Base-by-base conservation (phyloP, 768 basidiomycete genomes). In the Tulasnella sp. region DNA sequence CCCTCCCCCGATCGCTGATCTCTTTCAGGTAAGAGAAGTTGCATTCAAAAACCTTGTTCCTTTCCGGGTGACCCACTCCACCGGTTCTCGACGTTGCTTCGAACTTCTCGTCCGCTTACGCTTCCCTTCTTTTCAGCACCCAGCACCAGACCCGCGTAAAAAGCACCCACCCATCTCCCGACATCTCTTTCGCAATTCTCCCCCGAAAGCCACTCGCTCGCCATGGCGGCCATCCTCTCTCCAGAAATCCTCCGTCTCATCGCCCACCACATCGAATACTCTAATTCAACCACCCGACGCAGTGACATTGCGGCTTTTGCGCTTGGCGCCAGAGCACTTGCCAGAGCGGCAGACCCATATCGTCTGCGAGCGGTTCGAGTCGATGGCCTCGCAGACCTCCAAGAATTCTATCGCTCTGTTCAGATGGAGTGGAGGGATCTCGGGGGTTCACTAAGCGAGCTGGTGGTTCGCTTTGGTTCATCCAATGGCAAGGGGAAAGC, bases 301-400 rank as follows among this genome's bases (percentile, higher is more conserved):
- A 32, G 39, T 20, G 55, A 32, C 37, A 29, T 77, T 29, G 77
- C 40, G 67, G 61, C 77, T 46, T 71, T 77, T 55, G 77, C 77
- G 29, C 77, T 77, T 13, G 55, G 40, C 39, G 71, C 77, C 26
- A 46, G 51, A 32, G 70, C 77, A 20, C 55, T 70, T 37, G 55
- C 77, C n/a, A 77, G 37, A 46, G 77, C 77, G 11, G 71, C 77
- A 13, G 77, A 77, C 70, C 77, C 77, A 39, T 71, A 73, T 29
- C 70, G 77, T 26, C 44, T 70, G 1, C 26, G 26, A 37, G 10
- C 2, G 35, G 18, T 77, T 42, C 69, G 70, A 20, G 77, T 73
- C 32, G 55, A 39, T 44, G 42, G 70, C 20, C n/a, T 46, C 61
- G n/a, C n/a, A 37, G 67, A 70, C 32, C 35, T 77, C 42, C n/a